Conservation (phyloP, 176 grass and related monocot genomes). For the Dactylis glomerata region DNA sequence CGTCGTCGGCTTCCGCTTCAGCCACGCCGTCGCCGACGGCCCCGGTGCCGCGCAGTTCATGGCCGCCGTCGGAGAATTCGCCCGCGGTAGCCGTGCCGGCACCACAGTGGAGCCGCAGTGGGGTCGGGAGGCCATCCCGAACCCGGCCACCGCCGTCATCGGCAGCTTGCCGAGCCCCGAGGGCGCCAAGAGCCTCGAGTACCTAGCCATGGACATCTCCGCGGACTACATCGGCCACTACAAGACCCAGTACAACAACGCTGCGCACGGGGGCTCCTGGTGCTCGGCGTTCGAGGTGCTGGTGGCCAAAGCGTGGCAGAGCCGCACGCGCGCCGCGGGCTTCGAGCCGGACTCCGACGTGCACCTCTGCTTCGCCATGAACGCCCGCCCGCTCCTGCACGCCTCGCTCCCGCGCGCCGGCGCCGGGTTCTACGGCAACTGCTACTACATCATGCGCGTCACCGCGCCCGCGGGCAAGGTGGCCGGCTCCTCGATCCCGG, state of each 20-base stretch:
- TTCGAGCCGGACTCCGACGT: slow-evolving; percentile 47
- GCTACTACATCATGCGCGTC: slow-evolving; percentile 87
- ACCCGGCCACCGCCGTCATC: slow-evolving; percentile 27
- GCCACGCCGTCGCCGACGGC: slow-evolving; percentile 71
- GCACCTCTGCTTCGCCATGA: slow-evolving; percentile 80
- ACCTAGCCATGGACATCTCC: slow-evolving; percentile 76
- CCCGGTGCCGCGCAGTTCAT: slow-evolving; percentile 78
- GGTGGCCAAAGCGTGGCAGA: slow-evolving; percentile 79
- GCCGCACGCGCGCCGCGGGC: slow-evolving; percentile 52
- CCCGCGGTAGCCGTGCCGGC: slow-evolving; percentile 22
- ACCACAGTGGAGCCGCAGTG: slow-evolving; percentile 32
- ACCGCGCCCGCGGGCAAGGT: slow-evolving; percentile 48
- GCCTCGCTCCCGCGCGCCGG: slow-evolving; percentile 31
- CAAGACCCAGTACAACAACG: slow-evolving; percentile 53
- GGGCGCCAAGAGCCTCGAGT: slow-evolving; percentile 48
- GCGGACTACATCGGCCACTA: slow-evolving; percentile 70
- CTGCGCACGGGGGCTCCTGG: slow-evolving; percentile 5
- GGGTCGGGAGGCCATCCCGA: slow-evolving; percentile 58
- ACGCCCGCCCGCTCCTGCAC: slow-evolving; percentile 60
- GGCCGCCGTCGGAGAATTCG: slow-evolving; percentile 56
- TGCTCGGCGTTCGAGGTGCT: slow-evolving; percentile 88
- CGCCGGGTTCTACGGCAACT: slow-evolving; percentile 78
- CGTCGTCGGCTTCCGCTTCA: slow-evolving; percentile 85
- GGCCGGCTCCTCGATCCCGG: slow-evolving; percentile 29
- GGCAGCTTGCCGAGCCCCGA: slow-evolving; percentile 45